Base-by-base conservation (phyloP, 306 rosid genomes). In the Ammopiptanthus mongolicus region DNA sequence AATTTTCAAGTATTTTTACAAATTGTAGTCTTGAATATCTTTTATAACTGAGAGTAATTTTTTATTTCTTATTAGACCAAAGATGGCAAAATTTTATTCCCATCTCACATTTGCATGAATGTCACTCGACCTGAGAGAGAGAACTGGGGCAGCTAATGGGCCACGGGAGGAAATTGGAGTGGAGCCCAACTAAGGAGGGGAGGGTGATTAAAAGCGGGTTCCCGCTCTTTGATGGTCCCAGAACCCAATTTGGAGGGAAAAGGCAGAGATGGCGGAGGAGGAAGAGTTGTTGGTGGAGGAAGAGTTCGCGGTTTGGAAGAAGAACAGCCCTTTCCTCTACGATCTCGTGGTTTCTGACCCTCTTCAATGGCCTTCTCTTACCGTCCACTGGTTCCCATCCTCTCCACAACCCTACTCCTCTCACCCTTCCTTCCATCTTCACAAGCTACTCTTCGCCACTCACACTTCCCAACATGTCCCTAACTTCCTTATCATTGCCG, bases 361-460 rank as follows among this genome's bases (percentile, higher is more conserved):
- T 28, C 91, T 88, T 4, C 93, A 90, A 81, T 90, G 96, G 96
- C 96, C 96, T 3, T 88, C 96, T 80, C 96, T 90, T 71, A 88
- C 93, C 22, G 91, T 90, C 66, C 88, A 95, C n/a, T 81, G 77
- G 73, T n/a, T 81, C 11, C 84, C 80, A 0, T 62, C 84, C 14
- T 36, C 84, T 36, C 87, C 92, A 0, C 71, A 74, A 51, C 86
- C 89, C 8, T 77, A 84, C 74, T 3, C 80, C 2, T 53, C 85
- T 33, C 63, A 88, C 47, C 71, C 96, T 61, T 88, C 91, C 22
- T 84, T 92, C 77, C 78, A 82, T 71, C 62, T 66, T 48, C 99
- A 92, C 78, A 87, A 75, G 36, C 91, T 95, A 47, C 79, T 95
- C 10, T 77, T 88, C 29, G 98, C 90, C 36, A 92, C 99, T n/a